Base-by-base conservation (phyloP, 2,329 filamentous ascomycete genomes). In the Venturia carpophila region DNA sequence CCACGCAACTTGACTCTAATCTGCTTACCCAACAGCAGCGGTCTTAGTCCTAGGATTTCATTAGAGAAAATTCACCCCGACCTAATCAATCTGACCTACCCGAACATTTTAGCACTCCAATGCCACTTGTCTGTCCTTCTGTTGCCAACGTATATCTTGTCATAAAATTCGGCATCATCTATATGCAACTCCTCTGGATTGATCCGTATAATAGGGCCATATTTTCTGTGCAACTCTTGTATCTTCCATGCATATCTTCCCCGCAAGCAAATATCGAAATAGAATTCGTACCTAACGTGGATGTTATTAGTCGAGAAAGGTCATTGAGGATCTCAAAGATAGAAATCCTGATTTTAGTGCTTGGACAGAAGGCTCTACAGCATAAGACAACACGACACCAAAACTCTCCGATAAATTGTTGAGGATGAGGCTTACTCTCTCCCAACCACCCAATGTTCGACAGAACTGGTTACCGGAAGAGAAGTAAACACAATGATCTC, bases 131-230 rank as follows among this genome's bases (percentile, higher is more conserved):
- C 34, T 27, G 64, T 66, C 24, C 1, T 71, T 65, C 7, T 69
- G n/a, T 61, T 41, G 66, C 62, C 70, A 37, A 70, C 70, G 66
- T 75, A 77, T 21, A 76, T 69, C 49, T 72, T 68, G 41, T 75
- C 43, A 45, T 67, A 67, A 30, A 67, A 67, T 13, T 11, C n/a
- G 17, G 66, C 58, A 42, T 67, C 66, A 47, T 43, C 24, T 39
- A 71, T 62, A 49, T 71, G 70, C 5, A 71, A 56, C 52, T 71
- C 70, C 41, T 66, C 60, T n/a, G 70, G 70, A 49, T 69, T 70
- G 30, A 71, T 71, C 13, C 70, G 64, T n/a, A 71, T 60, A 34
- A 71, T 68, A 6, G 69, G 69, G 21, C 61, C 60, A 19, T 66
- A 64, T 63, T 55, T 62, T n/a, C 63, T 2, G 39, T 68, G 67